Conservation (phyloP, 768 basidiomycete species). For the Boletus pseudopeckii region DNA sequence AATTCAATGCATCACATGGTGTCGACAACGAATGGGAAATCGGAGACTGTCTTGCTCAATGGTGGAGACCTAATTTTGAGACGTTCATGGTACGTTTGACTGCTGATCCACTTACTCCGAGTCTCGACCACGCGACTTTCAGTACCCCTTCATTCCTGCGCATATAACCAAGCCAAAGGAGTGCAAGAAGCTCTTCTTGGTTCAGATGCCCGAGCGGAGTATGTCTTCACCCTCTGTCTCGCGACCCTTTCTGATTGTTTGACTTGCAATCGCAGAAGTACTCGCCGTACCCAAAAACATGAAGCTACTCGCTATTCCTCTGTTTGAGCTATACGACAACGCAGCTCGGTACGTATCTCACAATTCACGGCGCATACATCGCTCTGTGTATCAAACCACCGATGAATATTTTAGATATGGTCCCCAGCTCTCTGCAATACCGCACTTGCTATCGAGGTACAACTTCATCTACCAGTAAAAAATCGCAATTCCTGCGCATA, state of each 20-base stretch:
- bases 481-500: not conserved
- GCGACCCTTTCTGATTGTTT: not conserved
- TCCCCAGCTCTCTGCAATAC: constrained; percentile 91
- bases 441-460: constrained; percentile 84
- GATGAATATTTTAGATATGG: constrained; percentile 56
- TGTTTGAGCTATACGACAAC: constrained; percentile 98
- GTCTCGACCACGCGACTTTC: not conserved
- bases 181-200: constrained; percentile 92
- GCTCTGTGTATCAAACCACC: not conserved
- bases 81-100: constrained; percentile 84
- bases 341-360: constrained; percentile 63
- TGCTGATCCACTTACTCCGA: not conserved
- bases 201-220: constrained; percentile 96
- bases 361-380: not conserved
- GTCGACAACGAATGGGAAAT: constrained; percentile 94
- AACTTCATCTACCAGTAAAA: constrained; percentile 74
- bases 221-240: constrained; percentile 29
- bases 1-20: constrained; percentile 73
- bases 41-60: constrained; percentile 93
- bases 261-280: constrained; percentile 57
- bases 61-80: constrained; percentile 99
- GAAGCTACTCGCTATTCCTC: constrained; percentile 94
- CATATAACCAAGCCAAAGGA: constrained; percentile 99
- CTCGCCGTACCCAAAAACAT: constrained; percentile 98
- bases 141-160: constrained; percentile 94